Evolutionary conservation across 2,329 filamentous ascomycete genomes (phyloP), one percentile per base, ranked within the genome.

Genomic region (Exophiala oligosperma): DNA sequence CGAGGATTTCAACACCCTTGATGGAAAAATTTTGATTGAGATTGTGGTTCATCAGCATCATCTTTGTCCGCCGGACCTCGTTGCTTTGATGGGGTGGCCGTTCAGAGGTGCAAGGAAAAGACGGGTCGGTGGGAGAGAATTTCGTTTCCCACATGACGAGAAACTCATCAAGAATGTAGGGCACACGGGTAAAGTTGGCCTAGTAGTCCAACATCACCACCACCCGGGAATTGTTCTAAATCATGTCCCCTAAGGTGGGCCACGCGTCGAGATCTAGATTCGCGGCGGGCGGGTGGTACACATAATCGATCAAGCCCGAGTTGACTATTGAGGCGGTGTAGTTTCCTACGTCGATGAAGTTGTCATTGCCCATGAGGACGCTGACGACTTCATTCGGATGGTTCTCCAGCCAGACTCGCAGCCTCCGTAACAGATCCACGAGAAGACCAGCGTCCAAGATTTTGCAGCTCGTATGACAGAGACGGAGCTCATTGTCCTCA

Each of bases 31-130:
- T 82, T 63, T 95, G 82, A 71, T 96, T 96, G 57, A 96, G 81
- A 71, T 96, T 96, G 77, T 96, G 92, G 74, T 96, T 96, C 68
- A 88, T 83, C 68, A 96, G 80, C 70, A 92, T 95, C 73, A 95
- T 79, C 44, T 86, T 81, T 35, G 86, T 78, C 17, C n/a, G 17
- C 8, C 24, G 37, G n/a, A 24, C 21, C 7, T 54, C 43, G 14
- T 35, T 7, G 11, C 7, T 17, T n/a, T 56, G 23, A 43, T 82
- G 76, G 0, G 90, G 90, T 0, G 92, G 92, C 0, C 92, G 86
- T 70, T 96, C 84, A 41, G 87, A 79, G 0, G 77, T 85, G 76
- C 92, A 96, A 0, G 92, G 91, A 71, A 96, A 95, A 0, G 72
- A 70, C 2, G 84, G 74, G 67, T 86, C 73, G 0, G 79, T 83